phyloP scores from a whole-genome alignment of 192 early-diverging fungal species.

The Globomyces pollinis-pini region DNA sequence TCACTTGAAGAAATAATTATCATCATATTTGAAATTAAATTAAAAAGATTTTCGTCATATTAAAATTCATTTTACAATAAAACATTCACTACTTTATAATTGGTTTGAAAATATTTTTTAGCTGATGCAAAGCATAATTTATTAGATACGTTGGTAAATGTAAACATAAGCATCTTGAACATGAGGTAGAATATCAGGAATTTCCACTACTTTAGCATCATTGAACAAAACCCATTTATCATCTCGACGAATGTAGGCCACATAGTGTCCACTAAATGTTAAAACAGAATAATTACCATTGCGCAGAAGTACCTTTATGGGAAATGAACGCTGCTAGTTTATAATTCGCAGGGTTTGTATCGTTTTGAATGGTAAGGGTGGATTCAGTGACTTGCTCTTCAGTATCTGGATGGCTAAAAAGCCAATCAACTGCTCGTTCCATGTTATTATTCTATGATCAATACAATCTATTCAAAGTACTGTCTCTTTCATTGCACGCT shows the following conservation, averaged over 20 bases:
- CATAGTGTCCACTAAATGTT: constrained; percentile 98
- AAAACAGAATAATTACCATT: too few species aligned
- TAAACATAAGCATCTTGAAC: constrained; percentile 39
- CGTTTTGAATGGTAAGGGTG: constrained; percentile 10
- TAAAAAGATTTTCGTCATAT: too few species aligned
- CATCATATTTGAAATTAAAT: too few species aligned
- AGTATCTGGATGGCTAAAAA: constrained; percentile 81
- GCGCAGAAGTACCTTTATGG: constrained; percentile 91
- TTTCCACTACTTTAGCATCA: constrained; percentile 86
- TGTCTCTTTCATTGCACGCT: constrained; percentile 73
- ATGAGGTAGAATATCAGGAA: constrained; percentile 28
- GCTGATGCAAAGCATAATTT: too few species aligned
- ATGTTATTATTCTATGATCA: constrained; percentile 60
- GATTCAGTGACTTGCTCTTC: constrained; percentile 26
- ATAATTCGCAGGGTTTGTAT: constrained; percentile 41
- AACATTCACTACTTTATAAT: too few species aligned
- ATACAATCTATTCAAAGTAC: constrained; percentile 26
- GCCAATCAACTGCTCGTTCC: constrained; percentile 91
- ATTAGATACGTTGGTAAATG: constrained; percentile 21
- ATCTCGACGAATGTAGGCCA: constrained; percentile 63
- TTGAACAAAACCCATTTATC: constrained; percentile 91
- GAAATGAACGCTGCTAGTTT: constrained; percentile 74
- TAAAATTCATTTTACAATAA: too few species aligned
- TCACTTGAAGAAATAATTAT: too few species aligned
- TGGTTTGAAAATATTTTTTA: too few species aligned